Evolutionary conservation across 2,329 filamentous ascomycete genomes (phyloP), one percentile per base, ranked within the genome.

Genomic region (Monilinia aucupariae): DNA sequence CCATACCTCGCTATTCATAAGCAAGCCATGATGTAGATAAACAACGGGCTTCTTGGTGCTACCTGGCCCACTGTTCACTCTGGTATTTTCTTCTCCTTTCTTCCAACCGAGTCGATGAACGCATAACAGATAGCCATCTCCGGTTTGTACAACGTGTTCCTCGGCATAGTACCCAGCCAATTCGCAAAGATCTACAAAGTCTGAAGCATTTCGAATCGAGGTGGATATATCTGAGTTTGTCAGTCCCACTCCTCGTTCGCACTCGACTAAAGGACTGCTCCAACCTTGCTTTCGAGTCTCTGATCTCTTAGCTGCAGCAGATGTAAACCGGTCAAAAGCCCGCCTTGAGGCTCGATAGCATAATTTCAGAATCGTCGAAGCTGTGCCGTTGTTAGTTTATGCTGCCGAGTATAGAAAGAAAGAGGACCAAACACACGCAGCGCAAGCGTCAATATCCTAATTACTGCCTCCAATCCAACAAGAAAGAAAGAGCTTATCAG

Each of bases 1-100:
- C 94, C 94, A 99, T 41, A 99, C 93, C 76, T 99, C 94, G 70
- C 92, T 96, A 76, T 97, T 97, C 94, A 99, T 99, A 73, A 99
- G 83, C 64, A 99, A 82, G 10, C 93, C 94, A 76, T 99, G 94
- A 73, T 99, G 94, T 67, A 99, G 79, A 75, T 97, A 99, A 8
- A 94, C 87, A 55, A 97, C 90, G 69, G 87, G 89, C 78, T 97
- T 97, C 76, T 82, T 83, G 34, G 89, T 70, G 71, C 87, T 87
- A 43, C 82, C 80, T 0, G 81, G 78, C 0, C 89, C 89, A 58
- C 81, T 79, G 73, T 97, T 97, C 70, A 96, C 89, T 67, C 85
- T 84, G 61, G 81, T 78, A n/a, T 85, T 84, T 73, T 94, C 90
- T 74, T 96, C 91, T 13, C 91, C 91, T 70, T 86, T 89, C 64